Evolutionary conservation across 2,329 filamentous ascomycete species (phyloP).

Genomic region (Leptographium wingfieldii): DNA sequence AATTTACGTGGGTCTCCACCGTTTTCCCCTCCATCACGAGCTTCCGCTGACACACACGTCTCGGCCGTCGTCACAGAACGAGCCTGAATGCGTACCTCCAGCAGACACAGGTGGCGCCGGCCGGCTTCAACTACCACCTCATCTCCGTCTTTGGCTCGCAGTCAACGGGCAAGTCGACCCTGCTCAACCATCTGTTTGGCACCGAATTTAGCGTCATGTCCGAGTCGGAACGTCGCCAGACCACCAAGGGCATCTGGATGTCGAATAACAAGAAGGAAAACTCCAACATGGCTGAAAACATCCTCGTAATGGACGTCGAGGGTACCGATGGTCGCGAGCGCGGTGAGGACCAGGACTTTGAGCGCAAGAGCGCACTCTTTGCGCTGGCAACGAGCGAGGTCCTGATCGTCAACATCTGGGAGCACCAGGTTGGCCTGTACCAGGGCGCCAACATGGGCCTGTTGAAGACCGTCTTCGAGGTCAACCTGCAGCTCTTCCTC

Average conservation of each 20-base stretch:
- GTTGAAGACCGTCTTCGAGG: conserved; percentile 97
- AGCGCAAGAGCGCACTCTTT: conserved; percentile 95
- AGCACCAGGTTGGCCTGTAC: conserved; percentile 95
- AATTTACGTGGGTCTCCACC: conserved; percentile 66
- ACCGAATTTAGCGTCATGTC: conserved; percentile 98
- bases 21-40: neutral
- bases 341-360: conserved; percentile 97
- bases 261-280: conserved; percentile 76
- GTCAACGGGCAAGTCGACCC: conserved; percentile 94
- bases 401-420: conserved; percentile 97
- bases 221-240: conserved; percentile 85
- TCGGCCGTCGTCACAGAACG: conserved; percentile 34
- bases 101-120: conserved; percentile 64
- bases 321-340: conserved; percentile 93
- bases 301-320: conserved; percentile 98
- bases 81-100: conserved; percentile 73
- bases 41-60: neutral
- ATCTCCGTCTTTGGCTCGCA: conserved; percentile 98
- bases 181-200: conserved; percentile 90
- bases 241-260: conserved; percentile 99
- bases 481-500: conserved; percentile 92
- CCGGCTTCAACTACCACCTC: conserved; percentile 98
- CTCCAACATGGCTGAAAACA: conserved; percentile 82
- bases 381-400: conserved; percentile 96
- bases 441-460: conserved; percentile 98